Conservation (phyloP, 2,329 filamentous ascomycete species). For the Blumeriella jaapii region DNA sequence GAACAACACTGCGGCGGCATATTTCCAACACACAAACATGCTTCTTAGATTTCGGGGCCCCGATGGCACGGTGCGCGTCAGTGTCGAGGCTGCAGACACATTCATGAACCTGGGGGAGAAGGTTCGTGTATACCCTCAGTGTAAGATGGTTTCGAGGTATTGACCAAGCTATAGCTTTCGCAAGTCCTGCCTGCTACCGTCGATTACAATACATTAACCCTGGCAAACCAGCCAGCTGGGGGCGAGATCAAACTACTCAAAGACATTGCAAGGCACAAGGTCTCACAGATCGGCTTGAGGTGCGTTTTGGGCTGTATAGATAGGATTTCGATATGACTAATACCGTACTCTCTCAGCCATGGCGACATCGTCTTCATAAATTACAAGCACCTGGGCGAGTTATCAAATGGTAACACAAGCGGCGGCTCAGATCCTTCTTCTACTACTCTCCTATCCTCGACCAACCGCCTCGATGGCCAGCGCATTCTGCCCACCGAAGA, state of each 20-base stretch:
- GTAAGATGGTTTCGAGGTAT: neutral
- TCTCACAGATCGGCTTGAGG: slow-evolving; percentile 50
- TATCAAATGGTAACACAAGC: slow-evolving; percentile 31
- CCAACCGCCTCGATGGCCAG: slow-evolving; percentile 68
- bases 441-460: slow-evolving; percentile 29
- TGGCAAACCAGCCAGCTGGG: slow-evolving; percentile 49
- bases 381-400: slow-evolving; percentile 53
- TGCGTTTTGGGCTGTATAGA: slow-evolving; percentile 26
- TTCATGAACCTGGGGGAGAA: slow-evolving; percentile 52
- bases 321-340: neutral
- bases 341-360: slow-evolving; percentile 44
- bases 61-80: slow-evolving; percentile 85
- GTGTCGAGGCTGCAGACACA: slow-evolving; percentile 59
- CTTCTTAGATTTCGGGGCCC: slow-evolving; percentile 49
- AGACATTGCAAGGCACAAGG: slow-evolving; percentile 44
- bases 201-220: slow-evolving; percentile 45
- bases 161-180: slow-evolving; percentile 36
- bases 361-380: slow-evolving; percentile 84
- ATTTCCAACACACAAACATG: slow-evolving; percentile 11
- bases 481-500: slow-evolving; percentile 60
- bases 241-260: slow-evolving; percentile 46
- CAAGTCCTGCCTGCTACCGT: slow-evolving; percentile 49
- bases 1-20: too few species aligned
- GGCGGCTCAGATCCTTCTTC: slow-evolving; percentile 24
- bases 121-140: slow-evolving; percentile 28